Base-by-base conservation (phyloP, 2,329 filamentous ascomycete genomes). In the Botryotinia globosa region DNA sequence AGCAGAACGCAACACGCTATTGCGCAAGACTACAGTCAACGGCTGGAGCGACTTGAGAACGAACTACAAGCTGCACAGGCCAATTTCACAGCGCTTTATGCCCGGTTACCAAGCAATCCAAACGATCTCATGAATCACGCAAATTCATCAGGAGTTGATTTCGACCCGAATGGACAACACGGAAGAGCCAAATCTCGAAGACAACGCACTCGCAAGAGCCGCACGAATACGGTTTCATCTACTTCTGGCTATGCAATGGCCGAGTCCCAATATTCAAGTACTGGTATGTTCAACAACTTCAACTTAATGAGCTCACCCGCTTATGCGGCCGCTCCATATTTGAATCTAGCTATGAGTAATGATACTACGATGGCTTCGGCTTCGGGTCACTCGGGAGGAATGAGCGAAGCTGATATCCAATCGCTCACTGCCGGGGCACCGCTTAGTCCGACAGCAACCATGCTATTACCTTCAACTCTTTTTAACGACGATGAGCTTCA, bases 391-490 rank as follows among this genome's bases (percentile, higher is more conserved):
- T 77, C 83, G 74, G 76, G 83, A 74, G 77, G 80, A 16, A 84
- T 90, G 71, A 88, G 88, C 9, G 90, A 92, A 45, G 86, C 88
- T 2, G 90, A 91, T 29, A 82, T 91, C 7, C 88, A 88, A 73
- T 85, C 85, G 29, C 80, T 91, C 51, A 89, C 86, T 4, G 87
- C 85, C 29, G 89, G 88, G 42, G 92, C 91, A 3, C 91, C 91
- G 1, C 87, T 95, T 80, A 94, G 92, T 77, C 93, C 93, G 2
- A 92, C 91, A 6, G 93, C 92, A 3, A 90, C 91, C 42, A 87
- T 90, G 25, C 84, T 95, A 5, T 83, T 97, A 25, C 93, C 93
- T 0, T 92, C 92, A 1, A 89, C 88, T 73, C 83, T 91, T 6
- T 86, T 88, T 72, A 81, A 82, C 69, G 90, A 92, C 65, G 85